Conservation (phyloP, 2,329 filamentous ascomycete genomes). For the Macrophomina pseudophaseolina region DNA sequence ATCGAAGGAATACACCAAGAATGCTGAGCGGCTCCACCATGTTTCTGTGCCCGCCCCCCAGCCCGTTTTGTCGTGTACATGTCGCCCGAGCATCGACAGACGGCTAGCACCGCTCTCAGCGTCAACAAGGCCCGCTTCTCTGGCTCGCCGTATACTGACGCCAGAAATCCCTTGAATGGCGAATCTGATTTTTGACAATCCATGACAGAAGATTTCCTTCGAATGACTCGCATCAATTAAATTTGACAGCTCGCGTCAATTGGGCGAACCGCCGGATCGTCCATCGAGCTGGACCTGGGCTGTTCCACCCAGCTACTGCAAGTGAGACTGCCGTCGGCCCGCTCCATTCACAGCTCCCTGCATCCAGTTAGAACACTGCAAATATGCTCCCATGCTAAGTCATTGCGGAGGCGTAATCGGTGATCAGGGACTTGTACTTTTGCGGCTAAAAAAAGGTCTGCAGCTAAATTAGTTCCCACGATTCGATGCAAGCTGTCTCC, state of each 20-base stretch:
- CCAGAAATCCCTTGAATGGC: neutral
- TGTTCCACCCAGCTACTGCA: neutral
- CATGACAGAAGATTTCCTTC: slow-evolving; percentile 8
- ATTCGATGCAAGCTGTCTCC: slow-evolving; percentile 9
- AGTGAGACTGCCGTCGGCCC: slow-evolving; percentile 3
- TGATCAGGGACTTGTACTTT: slow-evolving; percentile 12
- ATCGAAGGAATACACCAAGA: slow-evolving; percentile 12
- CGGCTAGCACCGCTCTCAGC: neutral
- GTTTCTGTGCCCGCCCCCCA: neutral
- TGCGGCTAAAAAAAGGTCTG: slow-evolving; percentile 7
- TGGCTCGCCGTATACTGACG: neutral
- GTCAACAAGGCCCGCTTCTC: neutral
- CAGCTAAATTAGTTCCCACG: slow-evolving; percentile 19
- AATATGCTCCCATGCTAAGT: neutral
- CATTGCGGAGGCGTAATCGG: neutral
- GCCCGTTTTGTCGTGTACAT: neutral
- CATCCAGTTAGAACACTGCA: slow-evolving; percentile 2
- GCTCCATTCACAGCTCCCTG: slow-evolving; percentile 5
- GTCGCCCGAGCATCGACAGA: slow-evolving; percentile 14
- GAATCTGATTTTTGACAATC: neutral
- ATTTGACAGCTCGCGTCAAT: neutral
- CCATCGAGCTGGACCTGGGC: neutral
- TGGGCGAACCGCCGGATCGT: neutral
- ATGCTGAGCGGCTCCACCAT: neutral
- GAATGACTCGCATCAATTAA: slow-evolving; percentile 5